These are phyloP conservation scores for Delonix regia DNA, from an alignment of 306 rosid genomes.

Conservation along the genomic window DNA sequence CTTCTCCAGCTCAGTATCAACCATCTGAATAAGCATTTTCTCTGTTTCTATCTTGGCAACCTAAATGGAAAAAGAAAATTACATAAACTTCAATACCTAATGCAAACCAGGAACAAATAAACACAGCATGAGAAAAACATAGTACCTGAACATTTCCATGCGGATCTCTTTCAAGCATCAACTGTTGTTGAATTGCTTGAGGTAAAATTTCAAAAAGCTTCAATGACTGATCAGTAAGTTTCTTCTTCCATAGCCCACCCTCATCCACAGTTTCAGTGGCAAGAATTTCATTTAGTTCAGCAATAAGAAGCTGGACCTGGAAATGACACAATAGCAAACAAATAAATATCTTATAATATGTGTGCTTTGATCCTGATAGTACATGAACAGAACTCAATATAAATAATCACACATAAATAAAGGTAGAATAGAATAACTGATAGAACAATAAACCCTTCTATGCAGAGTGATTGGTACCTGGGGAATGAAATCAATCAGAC, in stretches of 20 bases:
- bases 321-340: conserved; percentile 31
- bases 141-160: conserved; percentile 99
- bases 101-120: conserved; percentile 28
- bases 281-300: conserved; percentile 95
- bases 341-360: not conserved
- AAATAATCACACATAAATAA: not conserved
- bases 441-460: conserved; percentile 3
- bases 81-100: conserved; percentile 22
- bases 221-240: conserved; percentile 79
- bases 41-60: conserved; percentile 99
- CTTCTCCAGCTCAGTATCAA: conserved; percentile 90
- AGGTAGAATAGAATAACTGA: conserved; percentile 12
- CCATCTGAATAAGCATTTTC: conserved; percentile 99
- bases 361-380: conserved; percentile 8
- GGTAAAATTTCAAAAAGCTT: conserved; percentile 89
- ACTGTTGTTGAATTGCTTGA: conserved; percentile 88
- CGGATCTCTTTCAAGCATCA: conserved; percentile 99
- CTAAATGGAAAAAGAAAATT: conserved; percentile 48
- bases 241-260: conserved; percentile 86
- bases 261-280: conserved; percentile 80
- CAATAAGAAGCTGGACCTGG: conserved; percentile 89
- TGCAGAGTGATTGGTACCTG: conserved; percentile 63
- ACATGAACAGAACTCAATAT: conserved; percentile 3
- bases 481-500: conserved; percentile 97
- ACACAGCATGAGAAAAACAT: conserved; percentile 29